Evolutionary conservation across 2,329 filamentous ascomycete species (phyloP).

Genomic region (Sporothrix inflata): DNA sequence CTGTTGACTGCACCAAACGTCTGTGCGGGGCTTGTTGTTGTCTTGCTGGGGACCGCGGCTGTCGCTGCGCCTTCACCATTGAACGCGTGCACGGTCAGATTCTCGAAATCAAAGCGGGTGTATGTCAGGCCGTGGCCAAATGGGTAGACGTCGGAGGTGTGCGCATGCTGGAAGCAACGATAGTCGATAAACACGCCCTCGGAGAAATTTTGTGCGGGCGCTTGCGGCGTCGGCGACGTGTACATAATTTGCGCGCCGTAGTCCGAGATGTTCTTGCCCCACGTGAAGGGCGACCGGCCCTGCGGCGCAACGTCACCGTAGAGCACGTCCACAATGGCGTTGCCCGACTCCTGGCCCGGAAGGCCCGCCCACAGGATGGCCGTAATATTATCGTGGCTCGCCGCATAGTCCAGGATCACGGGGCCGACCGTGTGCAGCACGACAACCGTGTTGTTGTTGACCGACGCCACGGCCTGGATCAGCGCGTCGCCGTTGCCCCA

Average conservation of each 20-base stretch:
- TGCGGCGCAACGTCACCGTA: conserved; percentile 57
- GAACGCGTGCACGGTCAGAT: conserved; percentile 37
- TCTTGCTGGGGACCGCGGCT: conserved; percentile 43
- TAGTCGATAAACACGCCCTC: conserved; percentile 83
- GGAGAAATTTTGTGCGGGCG: conserved; percentile 68
- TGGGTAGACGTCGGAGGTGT: conserved; percentile 70
- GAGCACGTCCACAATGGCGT: conserved; percentile 51
- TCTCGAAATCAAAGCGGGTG: conserved; percentile 64
- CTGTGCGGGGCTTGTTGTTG: conserved; percentile 55
- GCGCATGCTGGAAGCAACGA: conserved; percentile 66
- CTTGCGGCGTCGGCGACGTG: conserved; percentile 35
- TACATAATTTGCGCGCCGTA: conserved; percentile 75
- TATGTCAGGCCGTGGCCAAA: conserved; percentile 81
- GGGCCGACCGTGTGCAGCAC: conserved; percentile 61
- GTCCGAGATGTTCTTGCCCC: conserved; percentile 69
- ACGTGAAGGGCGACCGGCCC: conserved; percentile 81
- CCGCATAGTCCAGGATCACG: conserved; percentile 66
- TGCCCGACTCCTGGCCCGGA: conserved; percentile 59
- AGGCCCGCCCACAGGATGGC: conserved; percentile 58
- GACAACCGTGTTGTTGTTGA: conserved; percentile 57
- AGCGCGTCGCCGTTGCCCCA: conserved; percentile 78
- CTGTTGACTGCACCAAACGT: conserved; percentile 44
- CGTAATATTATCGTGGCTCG: conserved; percentile 58
- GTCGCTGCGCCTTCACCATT: conserved; percentile 34
- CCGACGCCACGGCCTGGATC: conserved; percentile 68